phyloP scores from a whole-genome alignment of 2,329 filamentous ascomycete genomes.

The Apiospora pterosperma region DNA sequence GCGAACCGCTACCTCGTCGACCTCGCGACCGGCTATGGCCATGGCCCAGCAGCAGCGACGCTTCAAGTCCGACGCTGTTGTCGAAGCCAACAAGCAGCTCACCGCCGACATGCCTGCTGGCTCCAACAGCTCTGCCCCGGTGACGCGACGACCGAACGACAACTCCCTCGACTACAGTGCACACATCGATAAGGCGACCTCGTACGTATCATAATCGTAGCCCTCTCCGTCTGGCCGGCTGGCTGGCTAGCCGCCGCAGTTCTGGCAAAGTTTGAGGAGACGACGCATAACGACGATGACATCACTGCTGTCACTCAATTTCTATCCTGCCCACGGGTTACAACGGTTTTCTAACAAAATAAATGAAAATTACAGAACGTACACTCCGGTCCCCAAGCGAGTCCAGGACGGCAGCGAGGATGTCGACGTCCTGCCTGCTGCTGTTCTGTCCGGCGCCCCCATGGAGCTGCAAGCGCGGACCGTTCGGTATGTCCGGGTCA shows the following conservation, averaged over 20 bases:
- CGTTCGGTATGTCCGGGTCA: slow-evolving; percentile 66
- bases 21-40: slow-evolving; percentile 32
- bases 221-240: background rate
- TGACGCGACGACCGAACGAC: slow-evolving; percentile 33
- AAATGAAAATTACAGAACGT: slow-evolving; percentile 57
- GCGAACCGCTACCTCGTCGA: slow-evolving; percentile 33
- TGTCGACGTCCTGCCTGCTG: slow-evolving; percentile 70
- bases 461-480: slow-evolving; percentile 90
- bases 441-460: slow-evolving; percentile 86
- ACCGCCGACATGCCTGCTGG: slow-evolving; percentile 31
- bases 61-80: slow-evolving; percentile 36
- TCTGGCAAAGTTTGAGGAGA: background rate
- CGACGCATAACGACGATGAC: background rate
- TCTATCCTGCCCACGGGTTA: background rate
- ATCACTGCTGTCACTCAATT: background rate
- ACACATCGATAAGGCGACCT: slow-evolving; percentile 82
- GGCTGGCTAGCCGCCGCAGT: background rate
- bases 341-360: slow-evolving; percentile 9
- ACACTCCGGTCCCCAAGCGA: slow-evolving; percentile 84
- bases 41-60: slow-evolving; percentile 42
- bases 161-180: slow-evolving; percentile 81
- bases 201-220: slow-evolving; percentile 53
- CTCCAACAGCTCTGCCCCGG: slow-evolving; percentile 16
- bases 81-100: slow-evolving; percentile 32
- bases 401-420: slow-evolving; percentile 91